Base-by-base conservation (phyloP, 768 basidiomycete genomes). In the Xanthoconium stramineum region DNA sequence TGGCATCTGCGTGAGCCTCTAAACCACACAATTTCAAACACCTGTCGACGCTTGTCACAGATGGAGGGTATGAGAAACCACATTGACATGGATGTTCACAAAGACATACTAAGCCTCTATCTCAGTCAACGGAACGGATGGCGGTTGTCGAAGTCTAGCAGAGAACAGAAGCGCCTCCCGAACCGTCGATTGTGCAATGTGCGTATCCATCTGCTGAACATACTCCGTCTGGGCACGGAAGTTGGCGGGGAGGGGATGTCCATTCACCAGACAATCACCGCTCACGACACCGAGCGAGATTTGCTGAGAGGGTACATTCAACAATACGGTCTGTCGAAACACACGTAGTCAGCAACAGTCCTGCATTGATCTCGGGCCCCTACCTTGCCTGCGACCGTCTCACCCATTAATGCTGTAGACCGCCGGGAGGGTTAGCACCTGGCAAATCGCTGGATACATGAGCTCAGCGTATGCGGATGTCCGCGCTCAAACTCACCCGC, bases 91-190 rank as follows among this genome's bases (percentile, higher is more conserved):
- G 12, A 47, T 13, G 2, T 29, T 6, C 19, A 29, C 1, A 1
- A 37, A 46, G 30, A 79, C 85, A 60, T 68, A 89, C 87, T 92
- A 92, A 10, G 80, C 85, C 65, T 89, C 82, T 69, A 93, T 94
- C 72, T 94, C 91, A 0, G 74, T 74, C 19, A 78, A 62, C 1
- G 89, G 74, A 3, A 91, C 84, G 1, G 78, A 76, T 2, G 77
- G 67, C 0, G 89, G 89, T 66, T 93, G 92, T 35, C 91, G 85
- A 35, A 94, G 75, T 50, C 80, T 82, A 3, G 91, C 92, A 2
- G 91, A 93, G 72, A 91, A 88, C 39, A 83, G 72, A 10, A 94
- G 74, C 1, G 91, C 90, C 65, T 94, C 90, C 29, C 89, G 81
- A 14, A 94, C 91, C 8, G 90, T 94, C 2, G 83, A 72, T 9